Percentiles rank a stretch among this genome's conserved stretches.
Conservation (phyloP, 306 rosid genomes). For the Trichosanthes cucumerina region DNA sequence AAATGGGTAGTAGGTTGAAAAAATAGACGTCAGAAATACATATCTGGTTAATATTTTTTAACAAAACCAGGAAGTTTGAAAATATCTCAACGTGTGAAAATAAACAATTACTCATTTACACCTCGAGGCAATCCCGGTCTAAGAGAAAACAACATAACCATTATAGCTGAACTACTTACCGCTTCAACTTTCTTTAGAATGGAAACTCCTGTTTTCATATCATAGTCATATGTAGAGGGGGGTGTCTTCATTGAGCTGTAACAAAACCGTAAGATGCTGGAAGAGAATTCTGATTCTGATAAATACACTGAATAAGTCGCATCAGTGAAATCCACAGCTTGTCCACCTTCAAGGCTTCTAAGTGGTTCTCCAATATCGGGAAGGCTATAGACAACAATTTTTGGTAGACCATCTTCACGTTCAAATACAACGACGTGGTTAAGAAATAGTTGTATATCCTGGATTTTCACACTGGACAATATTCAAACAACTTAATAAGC, state of each 20-base stretch:
- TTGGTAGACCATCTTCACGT: conserved; percentile 80
- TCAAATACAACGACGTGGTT: conserved; percentile 58
- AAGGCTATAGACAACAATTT: conserved; percentile 52
- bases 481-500: conserved; percentile 18
- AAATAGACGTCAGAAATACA: background rate
- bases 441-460: conserved; percentile 60
- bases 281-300: conserved; percentile 53
- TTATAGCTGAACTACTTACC: conserved; percentile 37
- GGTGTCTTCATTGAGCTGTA: conserved; percentile 91
- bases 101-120: background rate
- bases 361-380: conserved; percentile 61
- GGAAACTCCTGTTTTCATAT: conserved; percentile 57
- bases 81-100: background rate
- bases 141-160: background rate
- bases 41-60: background rate
- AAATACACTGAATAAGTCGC: conserved; percentile 55
- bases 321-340: conserved; percentile 52
- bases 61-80: background rate
- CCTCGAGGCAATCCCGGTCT: background rate
- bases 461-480: conserved; percentile 67
- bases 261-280: conserved; percentile 57
- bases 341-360: conserved; percentile 46
- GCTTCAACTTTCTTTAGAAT: conserved; percentile 68
- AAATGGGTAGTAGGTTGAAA: background rate
- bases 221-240: conserved; percentile 71